These are phyloP conservation scores for Lentinula novae-zelandiae DNA, from an alignment of 1,284 basidiomycete genomes.

Conservation along the genomic window DNA sequence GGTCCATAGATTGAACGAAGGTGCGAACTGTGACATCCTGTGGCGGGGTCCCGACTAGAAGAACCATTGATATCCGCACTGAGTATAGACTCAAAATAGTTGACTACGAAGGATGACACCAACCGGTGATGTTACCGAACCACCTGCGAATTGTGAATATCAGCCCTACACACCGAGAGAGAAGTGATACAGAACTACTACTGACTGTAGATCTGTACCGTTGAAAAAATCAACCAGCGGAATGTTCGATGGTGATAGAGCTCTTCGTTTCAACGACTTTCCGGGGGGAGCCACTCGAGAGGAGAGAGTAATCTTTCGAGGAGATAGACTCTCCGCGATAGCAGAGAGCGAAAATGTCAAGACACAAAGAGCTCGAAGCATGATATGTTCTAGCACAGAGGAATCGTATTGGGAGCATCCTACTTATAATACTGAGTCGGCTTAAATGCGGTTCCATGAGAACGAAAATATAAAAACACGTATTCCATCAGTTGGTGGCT, in stretches of 20 bases:
- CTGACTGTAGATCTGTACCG: slow-evolving; percentile 52
- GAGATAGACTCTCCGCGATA: background rate
- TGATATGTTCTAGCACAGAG: background rate
- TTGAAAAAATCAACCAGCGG: slow-evolving; percentile 50
- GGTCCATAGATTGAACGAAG: background rate
- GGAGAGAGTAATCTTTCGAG: slow-evolving; percentile 1
- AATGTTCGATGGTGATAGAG: slow-evolving; percentile 34
- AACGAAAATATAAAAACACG: background rate
- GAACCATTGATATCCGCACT: background rate
- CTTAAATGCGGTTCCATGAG: background rate
- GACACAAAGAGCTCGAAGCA: background rate
- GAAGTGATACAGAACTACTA: slow-evolving; percentile 4
- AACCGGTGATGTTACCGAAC: slow-evolving; percentile 47
- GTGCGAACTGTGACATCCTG: slow-evolving; percentile 36
- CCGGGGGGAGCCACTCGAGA: slow-evolving; percentile 13
- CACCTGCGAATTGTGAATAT: slow-evolving; percentile 29
- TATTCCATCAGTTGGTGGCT: background rate
- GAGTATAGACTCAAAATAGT: too few species aligned
- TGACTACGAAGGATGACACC: background rate
- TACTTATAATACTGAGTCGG: background rate
- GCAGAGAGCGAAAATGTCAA: background rate
- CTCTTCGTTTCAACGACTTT: slow-evolving; percentile 31
- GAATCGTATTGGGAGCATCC: background rate
- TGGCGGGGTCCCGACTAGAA: slow-evolving; percentile 44
- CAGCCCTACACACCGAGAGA: slow-evolving; percentile 6